phyloP scores from a whole-genome alignment of 345 rosid genomes.

The Melastoma malabathricum region DNA sequence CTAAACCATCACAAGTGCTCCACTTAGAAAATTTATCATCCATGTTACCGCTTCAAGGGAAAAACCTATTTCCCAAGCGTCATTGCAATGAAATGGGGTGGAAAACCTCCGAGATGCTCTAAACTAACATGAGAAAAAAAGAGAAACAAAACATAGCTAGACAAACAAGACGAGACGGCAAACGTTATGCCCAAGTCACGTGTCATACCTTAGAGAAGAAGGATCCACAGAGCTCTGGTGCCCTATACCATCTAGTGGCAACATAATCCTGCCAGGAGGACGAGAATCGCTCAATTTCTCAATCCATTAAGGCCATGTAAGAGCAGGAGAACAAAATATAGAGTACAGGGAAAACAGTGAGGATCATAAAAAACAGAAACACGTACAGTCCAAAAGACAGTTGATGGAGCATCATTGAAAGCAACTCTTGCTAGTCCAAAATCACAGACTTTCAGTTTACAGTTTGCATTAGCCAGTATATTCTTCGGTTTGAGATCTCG shows the following conservation, averaged over 20 bases:
- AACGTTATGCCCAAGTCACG: too few species aligned
- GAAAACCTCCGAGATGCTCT: too few species aligned
- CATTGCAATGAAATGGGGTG: too few species aligned
- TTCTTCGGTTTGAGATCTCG: constrained; percentile 5
- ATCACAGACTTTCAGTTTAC: constrained; percentile 5
- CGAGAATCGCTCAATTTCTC: neutral
- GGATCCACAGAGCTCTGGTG: constrained; percentile 1
- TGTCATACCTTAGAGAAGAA: constrained; percentile 4
- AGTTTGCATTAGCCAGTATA: constrained; percentile 3
- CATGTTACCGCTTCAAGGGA: too few species aligned
- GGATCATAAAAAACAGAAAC: neutral
- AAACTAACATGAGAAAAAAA: too few species aligned
- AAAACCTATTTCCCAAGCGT: too few species aligned
- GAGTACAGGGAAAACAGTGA: too few species aligned
- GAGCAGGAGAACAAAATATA: too few species aligned
- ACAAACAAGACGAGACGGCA: too few species aligned
- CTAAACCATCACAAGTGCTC: constrained; percentile 5
- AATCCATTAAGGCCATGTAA: too few species aligned
- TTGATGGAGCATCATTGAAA: constrained; percentile 1
- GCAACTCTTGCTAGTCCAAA: constrained; percentile 5
- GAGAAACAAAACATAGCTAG: too few species aligned
- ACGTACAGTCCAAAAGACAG: constrained; percentile 5
- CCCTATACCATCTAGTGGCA: constrained; percentile 2
- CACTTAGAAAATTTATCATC: too few species aligned
- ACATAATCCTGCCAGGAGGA: constrained; percentile 3